A percentile compares a stretch with the other conserved stretches of the same genome.
phyloP scores from a whole-genome alignment of 2,329 filamentous ascomycete genomes.

The Arthrobotrys sinensis region DNA sequence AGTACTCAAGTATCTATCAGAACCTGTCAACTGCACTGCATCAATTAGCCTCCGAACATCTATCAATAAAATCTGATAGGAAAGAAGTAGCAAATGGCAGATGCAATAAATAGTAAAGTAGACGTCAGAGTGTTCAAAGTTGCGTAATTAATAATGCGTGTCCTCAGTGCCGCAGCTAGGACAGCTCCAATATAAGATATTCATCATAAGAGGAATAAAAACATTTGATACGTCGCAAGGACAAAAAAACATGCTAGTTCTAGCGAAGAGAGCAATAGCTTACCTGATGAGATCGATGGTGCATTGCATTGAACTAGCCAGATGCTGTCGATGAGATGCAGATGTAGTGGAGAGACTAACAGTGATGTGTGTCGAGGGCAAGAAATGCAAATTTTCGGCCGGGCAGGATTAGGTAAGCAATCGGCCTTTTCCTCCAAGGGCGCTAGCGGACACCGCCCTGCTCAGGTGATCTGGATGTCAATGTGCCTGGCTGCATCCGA shows the following conservation, averaged over 20 bases:
- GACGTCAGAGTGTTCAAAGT: constrained; percentile 65
- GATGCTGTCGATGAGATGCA: too few species aligned
- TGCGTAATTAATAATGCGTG: constrained; percentile 74
- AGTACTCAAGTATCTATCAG: too few species aligned
- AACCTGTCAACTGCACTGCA: too few species aligned
- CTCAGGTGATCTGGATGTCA: not conserved
- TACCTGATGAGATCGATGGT: constrained; percentile 9
- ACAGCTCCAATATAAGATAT: constrained; percentile 81
- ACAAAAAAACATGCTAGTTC: not conserved
- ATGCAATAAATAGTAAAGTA: constrained; percentile 64
- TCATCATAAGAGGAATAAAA: constrained; percentile 71
- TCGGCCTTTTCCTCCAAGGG: too few species aligned
- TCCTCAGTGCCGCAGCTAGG: constrained; percentile 76
- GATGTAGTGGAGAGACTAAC: too few species aligned
- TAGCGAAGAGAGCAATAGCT: not conserved
- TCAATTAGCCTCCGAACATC: not conserved
- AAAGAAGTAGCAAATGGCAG: not conserved
- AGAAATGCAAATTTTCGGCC: too few species aligned
- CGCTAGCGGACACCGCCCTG: not conserved
- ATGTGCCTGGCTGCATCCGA: not conserved
- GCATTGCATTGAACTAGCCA: too few species aligned
- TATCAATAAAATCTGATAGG: not conserved
- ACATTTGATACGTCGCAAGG: too few species aligned
- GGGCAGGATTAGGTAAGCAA: too few species aligned
- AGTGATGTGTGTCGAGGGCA: too few species aligned